Conservation (phyloP, 495 filamentous ascomycete species). For the Parathielavia hyrcaniae region DNA sequence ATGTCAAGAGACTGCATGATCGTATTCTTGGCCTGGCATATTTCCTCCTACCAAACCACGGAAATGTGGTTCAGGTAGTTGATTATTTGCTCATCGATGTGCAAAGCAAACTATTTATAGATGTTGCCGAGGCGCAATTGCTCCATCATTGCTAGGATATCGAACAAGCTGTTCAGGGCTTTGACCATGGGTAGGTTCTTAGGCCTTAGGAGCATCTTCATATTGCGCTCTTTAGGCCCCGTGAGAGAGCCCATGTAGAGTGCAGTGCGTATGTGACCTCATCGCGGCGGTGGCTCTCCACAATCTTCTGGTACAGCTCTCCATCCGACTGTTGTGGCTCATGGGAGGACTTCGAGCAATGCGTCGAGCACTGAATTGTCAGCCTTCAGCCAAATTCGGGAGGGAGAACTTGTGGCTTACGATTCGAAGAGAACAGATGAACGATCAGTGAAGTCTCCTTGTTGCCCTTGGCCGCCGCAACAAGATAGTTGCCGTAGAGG, state of each 20-base stretch:
- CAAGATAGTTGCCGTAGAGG: slow-evolving; percentile 13
- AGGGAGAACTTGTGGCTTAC: slow-evolving; percentile 3
- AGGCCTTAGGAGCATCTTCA: slow-evolving; percentile 10
- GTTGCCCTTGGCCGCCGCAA: slow-evolving; percentile 11
- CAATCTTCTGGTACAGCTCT: slow-evolving; percentile 11
- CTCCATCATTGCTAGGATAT: slow-evolving; percentile 8
- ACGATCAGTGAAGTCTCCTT: slow-evolving; percentile 14
- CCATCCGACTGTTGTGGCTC: slow-evolving; percentile 7
- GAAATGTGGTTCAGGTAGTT: slow-evolving; percentile 11
- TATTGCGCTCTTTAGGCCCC: slow-evolving; percentile 8
- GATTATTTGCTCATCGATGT: slow-evolving; percentile 7
- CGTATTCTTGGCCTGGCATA: background rate
- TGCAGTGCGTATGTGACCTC: slow-evolving; percentile 6
- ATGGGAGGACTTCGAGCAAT: slow-evolving; percentile 8
- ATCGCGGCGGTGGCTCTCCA: slow-evolving; percentile 9
- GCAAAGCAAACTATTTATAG: slow-evolving; percentile 9
- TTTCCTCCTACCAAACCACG: slow-evolving; percentile 1
- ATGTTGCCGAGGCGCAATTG: slow-evolving; percentile 9
- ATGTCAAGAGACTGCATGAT: slow-evolving; percentile 13
- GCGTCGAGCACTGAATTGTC: slow-evolving; percentile 7
- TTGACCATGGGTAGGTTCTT: slow-evolving; percentile 8
- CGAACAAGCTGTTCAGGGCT: slow-evolving; percentile 6
- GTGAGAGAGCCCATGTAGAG: slow-evolving; percentile 8
- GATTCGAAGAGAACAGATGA: slow-evolving; percentile 9
- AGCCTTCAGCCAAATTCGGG: slow-evolving; percentile 1